These are phyloP conservation scores for Xylariomycetidae sp. DNA, from an alignment of 2,329 filamentous ascomycete species.

Conservation along the genomic window DNA sequence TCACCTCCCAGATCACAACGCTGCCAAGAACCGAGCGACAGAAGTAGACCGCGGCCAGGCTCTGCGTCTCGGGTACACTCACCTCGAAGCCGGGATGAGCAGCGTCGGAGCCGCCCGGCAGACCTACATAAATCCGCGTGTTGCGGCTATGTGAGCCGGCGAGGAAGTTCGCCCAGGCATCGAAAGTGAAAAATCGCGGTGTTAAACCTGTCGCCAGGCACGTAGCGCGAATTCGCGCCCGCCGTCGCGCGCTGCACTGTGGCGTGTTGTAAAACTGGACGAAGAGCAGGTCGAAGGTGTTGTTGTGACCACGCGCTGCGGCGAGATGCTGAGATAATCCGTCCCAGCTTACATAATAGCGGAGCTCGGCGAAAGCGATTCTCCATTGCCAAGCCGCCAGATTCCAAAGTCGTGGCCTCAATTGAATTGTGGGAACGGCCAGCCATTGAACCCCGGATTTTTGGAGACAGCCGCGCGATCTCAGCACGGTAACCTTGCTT, in stretches of 20 bases:
- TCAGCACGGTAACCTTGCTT: conserved; percentile 12
- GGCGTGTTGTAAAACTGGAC: conserved; percentile 46
- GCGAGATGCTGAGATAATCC: no score
- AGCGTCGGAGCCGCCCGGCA: conserved; percentile 28
- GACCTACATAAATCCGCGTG: conserved; percentile 39
- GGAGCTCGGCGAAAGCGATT: no score
- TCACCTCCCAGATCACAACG: conserved; percentile 41
- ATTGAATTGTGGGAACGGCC: conserved; percentile 18
- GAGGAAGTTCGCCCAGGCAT: conserved; percentile 34
- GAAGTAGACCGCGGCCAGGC: conserved; percentile 33
- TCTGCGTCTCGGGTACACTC: conserved; percentile 26
- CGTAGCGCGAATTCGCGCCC: conserved; percentile 25
- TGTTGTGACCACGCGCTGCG: conserved; percentile 42
- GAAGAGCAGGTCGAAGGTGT: conserved; percentile 38
- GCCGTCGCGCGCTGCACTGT: conserved; percentile 26
- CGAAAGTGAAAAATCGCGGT: conserved; percentile 35
- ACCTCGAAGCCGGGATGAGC: conserved; percentile 30
- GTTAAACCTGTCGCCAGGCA: conserved; percentile 14
- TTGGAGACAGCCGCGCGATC: conserved; percentile 24
- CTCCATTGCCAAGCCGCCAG: no score
- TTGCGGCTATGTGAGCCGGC: conserved; percentile 29
- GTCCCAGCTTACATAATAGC: no score
- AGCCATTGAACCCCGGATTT: conserved; percentile 27
- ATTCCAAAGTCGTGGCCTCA: conserved; percentile 34
- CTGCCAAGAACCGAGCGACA: conserved; percentile 36